Evolutionary conservation across 306 rosid genomes (phyloP).

Genomic region (Cicer arietinum): DNA sequence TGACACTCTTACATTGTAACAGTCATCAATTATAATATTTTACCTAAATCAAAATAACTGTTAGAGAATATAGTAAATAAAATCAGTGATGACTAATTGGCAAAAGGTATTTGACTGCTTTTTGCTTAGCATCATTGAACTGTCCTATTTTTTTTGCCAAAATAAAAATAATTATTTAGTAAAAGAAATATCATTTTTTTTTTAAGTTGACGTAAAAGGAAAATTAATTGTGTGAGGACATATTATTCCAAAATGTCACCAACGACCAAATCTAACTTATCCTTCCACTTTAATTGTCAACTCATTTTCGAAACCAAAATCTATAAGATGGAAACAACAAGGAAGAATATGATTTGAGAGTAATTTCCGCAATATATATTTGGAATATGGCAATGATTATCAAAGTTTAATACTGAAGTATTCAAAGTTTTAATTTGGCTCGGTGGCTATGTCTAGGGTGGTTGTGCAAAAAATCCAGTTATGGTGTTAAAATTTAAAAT

Average conservation of each 20-base stretch:
- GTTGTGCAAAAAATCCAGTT: no score
- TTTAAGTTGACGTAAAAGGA: neutral
- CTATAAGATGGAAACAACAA: no score
- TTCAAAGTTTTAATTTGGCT: no score
- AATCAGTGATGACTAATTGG: neutral
- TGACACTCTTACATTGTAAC: no score
- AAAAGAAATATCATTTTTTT: neutral
- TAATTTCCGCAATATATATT: no score
- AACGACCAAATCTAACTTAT: neutral
- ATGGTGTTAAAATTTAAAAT: no score
- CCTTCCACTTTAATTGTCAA: neutral
- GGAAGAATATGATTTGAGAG: no score
- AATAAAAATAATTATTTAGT: neutral
- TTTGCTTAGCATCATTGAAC: neutral
- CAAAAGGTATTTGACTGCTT: neutral
- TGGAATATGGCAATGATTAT: no score
- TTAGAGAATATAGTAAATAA: neutral
- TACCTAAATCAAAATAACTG: neutral
- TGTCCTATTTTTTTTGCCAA: no score
- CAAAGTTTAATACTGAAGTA: no score
- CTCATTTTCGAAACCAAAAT: conserved; percentile 23
- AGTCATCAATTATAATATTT: no score
- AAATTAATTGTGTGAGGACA: neutral
- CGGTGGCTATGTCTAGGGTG: no score
- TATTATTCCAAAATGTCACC: conserved; percentile 29